Percentiles rank a stretch among this genome's conserved stretches.
Conservation (phyloP, 495 filamentous ascomycete genomes). For the Aspergillus asperescens region DNA sequence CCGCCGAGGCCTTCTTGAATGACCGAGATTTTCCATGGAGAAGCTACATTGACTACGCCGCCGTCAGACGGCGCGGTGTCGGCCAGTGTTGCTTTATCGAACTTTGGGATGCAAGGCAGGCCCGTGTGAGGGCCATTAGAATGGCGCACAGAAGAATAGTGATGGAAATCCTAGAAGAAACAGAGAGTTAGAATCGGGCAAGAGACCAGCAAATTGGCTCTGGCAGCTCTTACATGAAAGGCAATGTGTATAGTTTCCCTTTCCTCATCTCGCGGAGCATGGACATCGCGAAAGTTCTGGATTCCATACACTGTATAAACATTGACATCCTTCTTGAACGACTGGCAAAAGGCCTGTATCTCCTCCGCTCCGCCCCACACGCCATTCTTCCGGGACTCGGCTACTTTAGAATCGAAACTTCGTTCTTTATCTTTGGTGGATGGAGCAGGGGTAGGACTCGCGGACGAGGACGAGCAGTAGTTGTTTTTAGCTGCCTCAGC, state of each 20-base stretch:
- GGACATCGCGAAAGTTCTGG: slow-evolving; percentile 42
- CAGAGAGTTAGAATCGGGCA: not conserved
- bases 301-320: slow-evolving; percentile 53
- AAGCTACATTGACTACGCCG: slow-evolving; percentile 23
- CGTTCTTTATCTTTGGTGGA: slow-evolving; percentile 55
- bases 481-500: slow-evolving; percentile 35
- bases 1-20: slow-evolving; percentile 55
- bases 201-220: not conserved
- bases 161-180: slow-evolving; percentile 50
- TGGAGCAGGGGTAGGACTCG: slow-evolving; percentile 35
- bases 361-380: slow-evolving; percentile 71
- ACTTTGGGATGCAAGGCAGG: slow-evolving; percentile 38
- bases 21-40: slow-evolving; percentile 58
- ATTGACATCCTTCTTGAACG: slow-evolving; percentile 57
- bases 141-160: slow-evolving; percentile 70
- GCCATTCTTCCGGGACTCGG: slow-evolving; percentile 55
- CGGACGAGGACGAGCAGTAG: slow-evolving; percentile 32
- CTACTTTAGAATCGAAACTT: slow-evolving; percentile 58
- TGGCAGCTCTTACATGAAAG: slow-evolving; percentile 56
- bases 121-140: slow-evolving; percentile 56
- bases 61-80: slow-evolving; percentile 3
- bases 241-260: slow-evolving; percentile 57
- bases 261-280: slow-evolving; percentile 38
- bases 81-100: slow-evolving; percentile 17
- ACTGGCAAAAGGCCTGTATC: slow-evolving; percentile 61